Conservation (phyloP, 1,139 yeast species). For the Tardiomyces digboiensis region DNA sequence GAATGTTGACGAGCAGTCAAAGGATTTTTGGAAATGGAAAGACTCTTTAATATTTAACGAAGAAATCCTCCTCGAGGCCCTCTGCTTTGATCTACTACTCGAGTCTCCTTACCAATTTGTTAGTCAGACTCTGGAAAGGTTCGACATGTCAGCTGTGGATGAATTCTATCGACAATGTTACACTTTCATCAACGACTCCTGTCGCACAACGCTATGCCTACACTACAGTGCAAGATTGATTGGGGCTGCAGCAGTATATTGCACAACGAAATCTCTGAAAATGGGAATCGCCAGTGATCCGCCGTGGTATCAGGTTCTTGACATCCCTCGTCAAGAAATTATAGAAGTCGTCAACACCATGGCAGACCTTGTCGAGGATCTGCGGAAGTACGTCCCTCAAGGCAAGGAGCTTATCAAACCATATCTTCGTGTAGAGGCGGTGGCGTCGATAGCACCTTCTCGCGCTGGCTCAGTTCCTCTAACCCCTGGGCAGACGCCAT, state of each 20-base stretch:
- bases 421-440: background rate
- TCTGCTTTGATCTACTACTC: conserved; percentile 41
- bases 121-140: conserved; percentile 7
- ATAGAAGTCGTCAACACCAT: conserved; percentile 22
- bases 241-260: conserved; percentile 31
- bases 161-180: conserved; percentile 25
- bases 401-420: background rate
- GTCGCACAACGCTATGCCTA: conserved; percentile 27
- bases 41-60: conserved; percentile 36
- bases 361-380: conserved; percentile 14
- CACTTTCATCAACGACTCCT: conserved; percentile 32
- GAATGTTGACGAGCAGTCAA: conserved; percentile 36
- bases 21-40: conserved; percentile 43
- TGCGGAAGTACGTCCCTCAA: background rate
- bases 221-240: conserved; percentile 22
- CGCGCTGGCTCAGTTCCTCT: background rate
- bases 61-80: conserved; percentile 35
- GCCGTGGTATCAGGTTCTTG: conserved; percentile 21
- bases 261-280: conserved; percentile 20
- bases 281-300: conserved; percentile 8
- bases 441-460: background rate
- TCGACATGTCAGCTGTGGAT: conserved; percentile 13
- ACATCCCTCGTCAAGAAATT: conserved; percentile 16
- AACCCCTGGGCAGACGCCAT: too few species aligned
- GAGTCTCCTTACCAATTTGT: conserved; percentile 34